Evolutionary conservation across 306 rosid genomes (phyloP), one percentile per base, ranked within the genome.

Genomic region (Fagus crenata): DNA sequence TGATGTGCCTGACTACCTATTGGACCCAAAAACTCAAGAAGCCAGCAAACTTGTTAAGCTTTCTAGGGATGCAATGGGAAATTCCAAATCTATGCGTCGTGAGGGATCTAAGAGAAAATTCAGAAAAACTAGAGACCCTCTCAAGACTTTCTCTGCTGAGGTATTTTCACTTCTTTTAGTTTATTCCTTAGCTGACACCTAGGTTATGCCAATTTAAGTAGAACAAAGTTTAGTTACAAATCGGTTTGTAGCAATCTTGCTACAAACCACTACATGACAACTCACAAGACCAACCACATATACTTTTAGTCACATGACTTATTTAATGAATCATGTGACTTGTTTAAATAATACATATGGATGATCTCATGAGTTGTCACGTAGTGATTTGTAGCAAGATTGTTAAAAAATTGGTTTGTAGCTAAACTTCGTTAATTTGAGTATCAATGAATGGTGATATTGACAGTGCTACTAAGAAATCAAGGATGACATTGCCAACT

Each of bases 1-100:
- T 2, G 89, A 88, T 71, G 92, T 92, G 53, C 99, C 97, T 1
- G 96, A 89, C 54, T 95, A 95, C 82, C 89, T 95, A 18, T 49
- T 93, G 8, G 98, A 93, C 81, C 83, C 86, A 69, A 76, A 83
- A 65, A 93, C 98, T 5, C 85, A 86, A 87, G 98, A 93, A 84
- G 98, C 98, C 41, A 87, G 95, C 83, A 85, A 77, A 75, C 84
- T 82, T 54, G 86, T 93, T 65, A 91, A 82, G 87, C 97, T 93
- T 65, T 78, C 97, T 9, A 84, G 91, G 74, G 97, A 87, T 81
- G 95, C 88, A 65, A 87, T 85, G 89, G 92, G 95, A 67, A 85
- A 86, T 76, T 78, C 75, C 36, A 83, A 73, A 49, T 54, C 78
- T 54, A 40, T 31, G 71, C 83, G 88, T 22, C 81, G 81, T 37